Conservation (phyloP, 305 asterid genomes). For the Petunia hybrid region DNA sequence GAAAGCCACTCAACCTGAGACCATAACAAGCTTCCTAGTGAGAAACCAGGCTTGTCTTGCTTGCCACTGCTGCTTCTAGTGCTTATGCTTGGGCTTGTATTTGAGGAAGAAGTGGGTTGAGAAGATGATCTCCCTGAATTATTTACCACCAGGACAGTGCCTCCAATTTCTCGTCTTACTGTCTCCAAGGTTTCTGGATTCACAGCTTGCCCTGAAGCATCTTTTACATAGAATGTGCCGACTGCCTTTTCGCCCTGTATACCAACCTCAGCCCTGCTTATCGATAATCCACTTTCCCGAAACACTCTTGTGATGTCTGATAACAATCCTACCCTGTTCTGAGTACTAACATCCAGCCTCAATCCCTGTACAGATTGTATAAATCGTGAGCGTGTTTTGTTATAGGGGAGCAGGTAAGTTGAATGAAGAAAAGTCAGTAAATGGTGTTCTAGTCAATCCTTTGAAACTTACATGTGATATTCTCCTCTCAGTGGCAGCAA, state of each 20-base stretch:
- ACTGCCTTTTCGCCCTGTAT: slow-evolving; percentile 63
- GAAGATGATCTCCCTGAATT: slow-evolving; percentile 35
- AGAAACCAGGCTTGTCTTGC: slow-evolving; percentile 52
- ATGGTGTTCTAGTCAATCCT: not conserved
- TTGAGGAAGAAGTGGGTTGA: slow-evolving; percentile 32
- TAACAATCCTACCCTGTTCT: slow-evolving; percentile 68
- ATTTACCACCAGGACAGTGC: slow-evolving; percentile 45
- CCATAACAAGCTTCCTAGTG: slow-evolving; percentile 75
- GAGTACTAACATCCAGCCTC: slow-evolving; percentile 62
- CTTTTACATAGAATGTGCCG: slow-evolving; percentile 82
- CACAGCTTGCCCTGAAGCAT: slow-evolving; percentile 64
- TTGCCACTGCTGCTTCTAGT: slow-evolving; percentile 31
- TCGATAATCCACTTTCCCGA: slow-evolving; percentile 83
- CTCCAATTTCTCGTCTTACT: slow-evolving; percentile 68
- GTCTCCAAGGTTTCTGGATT: slow-evolving; percentile 56
- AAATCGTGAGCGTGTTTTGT: not conserved
- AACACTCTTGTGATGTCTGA: slow-evolving; percentile 78
- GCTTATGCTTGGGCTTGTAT: slow-evolving; percentile 34
- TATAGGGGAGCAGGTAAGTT: not conserved
- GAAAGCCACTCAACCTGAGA: slow-evolving; percentile 74
- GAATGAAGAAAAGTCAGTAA: not conserved
- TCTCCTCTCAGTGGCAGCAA: slow-evolving; percentile 91
- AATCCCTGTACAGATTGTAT: slow-evolving; percentile 58
- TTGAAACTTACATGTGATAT: slow-evolving; percentile 63
- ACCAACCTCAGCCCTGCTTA: slow-evolving; percentile 73